Evolutionary conservation across 352 stramenopile species (phyloP), one percentile per base, ranked within the genome.

Genomic region (Phytophthora ohioensis): DNA sequence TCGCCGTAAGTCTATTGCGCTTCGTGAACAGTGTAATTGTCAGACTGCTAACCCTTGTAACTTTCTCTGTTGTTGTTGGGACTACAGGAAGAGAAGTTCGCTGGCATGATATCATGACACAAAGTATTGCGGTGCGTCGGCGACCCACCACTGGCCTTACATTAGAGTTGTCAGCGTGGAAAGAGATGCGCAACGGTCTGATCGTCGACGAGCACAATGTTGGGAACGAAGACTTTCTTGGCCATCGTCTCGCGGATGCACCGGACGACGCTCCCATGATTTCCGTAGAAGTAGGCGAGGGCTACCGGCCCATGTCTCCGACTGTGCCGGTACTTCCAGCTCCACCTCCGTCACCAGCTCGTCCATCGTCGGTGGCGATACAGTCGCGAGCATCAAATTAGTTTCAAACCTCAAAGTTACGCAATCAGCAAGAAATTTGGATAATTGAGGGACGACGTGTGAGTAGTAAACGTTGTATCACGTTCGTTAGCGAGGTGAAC

Each of bases 151-250:
- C 62, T 38, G 60, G 81, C n/a, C 35, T 82, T 52, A 48, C 57
- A n/a, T 67, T 90, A 7, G 80, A 85, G 36, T 63, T 90, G 17
- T 74, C 72, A 5, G 80, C 76, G 7, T 90, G 82, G 82, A 88
- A 90, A 63, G 77, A 77, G 27, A 84, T 87, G 76, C 77, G 74
- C 4, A 76, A 85, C 48, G 69, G 73, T 8, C 51, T 90, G 11
- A 90, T 90, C 42, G 64, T 71, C 53, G 72, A 81, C 7, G 82
- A 90, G 67, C 70, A 64, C 31, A 77, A 86, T 9, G 75, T 84
- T 17, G 48, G 73, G 12, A 75, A 47, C n/a, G 73, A 77, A 30
- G 57, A 71, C 9, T 46, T 70, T 21, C 41, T 70, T 15, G n/a
- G 36, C 4, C 67, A 63, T 60, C 53, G 57, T 10, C 47, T 69